Evolutionary conservation across 176 grass and related monocot species (phyloP).

Genomic region (Oryza rufipogon): DNA sequence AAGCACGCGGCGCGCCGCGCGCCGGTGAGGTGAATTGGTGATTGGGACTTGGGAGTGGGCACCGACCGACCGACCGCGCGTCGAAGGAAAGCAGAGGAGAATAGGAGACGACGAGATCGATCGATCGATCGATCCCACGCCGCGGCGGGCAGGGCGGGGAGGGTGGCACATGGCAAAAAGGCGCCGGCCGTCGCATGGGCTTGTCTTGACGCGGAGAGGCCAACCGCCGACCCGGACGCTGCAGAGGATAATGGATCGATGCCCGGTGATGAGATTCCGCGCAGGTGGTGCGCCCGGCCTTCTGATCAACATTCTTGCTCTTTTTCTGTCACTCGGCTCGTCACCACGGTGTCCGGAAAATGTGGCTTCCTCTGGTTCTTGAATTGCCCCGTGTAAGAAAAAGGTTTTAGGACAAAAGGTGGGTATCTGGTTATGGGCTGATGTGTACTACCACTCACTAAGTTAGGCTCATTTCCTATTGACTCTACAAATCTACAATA

Average conservation of each 20-base stretch:
- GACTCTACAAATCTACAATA: too few relatives aligned
- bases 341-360: not conserved
- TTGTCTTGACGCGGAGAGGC: slow-evolving; percentile 42
- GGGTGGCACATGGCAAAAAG: slow-evolving; percentile 42
- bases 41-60: not conserved
- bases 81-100: not conserved
- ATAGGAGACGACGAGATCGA: not conserved
- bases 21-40: not conserved
- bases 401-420: too few relatives aligned
- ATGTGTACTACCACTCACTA: too few relatives aligned
- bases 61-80: not conserved
- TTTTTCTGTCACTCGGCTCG: not conserved
- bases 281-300: too few relatives aligned
- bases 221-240: slow-evolving; percentile 36
- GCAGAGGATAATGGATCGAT: not conserved
- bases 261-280: not conserved
- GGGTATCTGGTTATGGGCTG: too few relatives aligned
- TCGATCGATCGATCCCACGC: not conserved
- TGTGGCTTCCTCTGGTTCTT: too few relatives aligned
- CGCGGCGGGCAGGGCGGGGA: not conserved
- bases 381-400: not conserved
- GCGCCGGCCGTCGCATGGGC: slow-evolving; percentile 25
- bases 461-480: too few relatives aligned
- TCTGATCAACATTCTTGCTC: not conserved
- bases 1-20: not conserved